Percentiles rank a stretch among this genome's conserved stretches.
Conservation (phyloP, 179 eudicot species). For the Gypsophila paniculata region DNA sequence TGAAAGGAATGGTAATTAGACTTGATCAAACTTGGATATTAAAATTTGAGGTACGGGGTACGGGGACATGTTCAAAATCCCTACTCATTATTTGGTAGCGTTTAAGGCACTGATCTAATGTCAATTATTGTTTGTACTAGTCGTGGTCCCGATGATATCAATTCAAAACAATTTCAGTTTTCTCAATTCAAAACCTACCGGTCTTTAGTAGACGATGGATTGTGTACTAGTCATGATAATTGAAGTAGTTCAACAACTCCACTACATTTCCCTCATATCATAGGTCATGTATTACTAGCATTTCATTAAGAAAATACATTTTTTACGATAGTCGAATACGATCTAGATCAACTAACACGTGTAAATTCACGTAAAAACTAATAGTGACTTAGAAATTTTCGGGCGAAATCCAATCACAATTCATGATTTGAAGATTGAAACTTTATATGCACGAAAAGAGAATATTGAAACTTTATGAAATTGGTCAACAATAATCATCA, state of each 20-base stretch:
- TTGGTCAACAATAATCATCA: constrained; percentile 1
- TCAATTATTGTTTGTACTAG: no score
- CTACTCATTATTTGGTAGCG: not conserved
- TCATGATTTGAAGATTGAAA: no score
- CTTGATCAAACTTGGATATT: not conserved
- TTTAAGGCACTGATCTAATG: not conserved
- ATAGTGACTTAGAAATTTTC: no score
- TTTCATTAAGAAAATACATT: not conserved
- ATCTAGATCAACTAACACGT: not conserved
- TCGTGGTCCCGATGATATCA: no score
- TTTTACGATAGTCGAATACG: not conserved
- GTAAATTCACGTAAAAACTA: no score
- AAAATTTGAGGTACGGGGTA: no score
- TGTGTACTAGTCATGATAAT: constrained; percentile 5
- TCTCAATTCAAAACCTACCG: not conserved
- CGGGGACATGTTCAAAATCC: no score
- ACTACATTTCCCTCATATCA: not conserved
- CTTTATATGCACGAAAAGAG: not conserved
- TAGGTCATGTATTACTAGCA: constrained; percentile 6
- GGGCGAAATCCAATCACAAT: no score
- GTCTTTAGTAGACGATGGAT: constrained; percentile 1
- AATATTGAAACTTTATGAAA: not conserved
- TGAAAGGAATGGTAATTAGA: not conserved
- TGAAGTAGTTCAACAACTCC: constrained; percentile 6
- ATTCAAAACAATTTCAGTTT: no score